Base-by-base conservation (phyloP, 306 rosid species). In the Sindora glabra region DNA sequence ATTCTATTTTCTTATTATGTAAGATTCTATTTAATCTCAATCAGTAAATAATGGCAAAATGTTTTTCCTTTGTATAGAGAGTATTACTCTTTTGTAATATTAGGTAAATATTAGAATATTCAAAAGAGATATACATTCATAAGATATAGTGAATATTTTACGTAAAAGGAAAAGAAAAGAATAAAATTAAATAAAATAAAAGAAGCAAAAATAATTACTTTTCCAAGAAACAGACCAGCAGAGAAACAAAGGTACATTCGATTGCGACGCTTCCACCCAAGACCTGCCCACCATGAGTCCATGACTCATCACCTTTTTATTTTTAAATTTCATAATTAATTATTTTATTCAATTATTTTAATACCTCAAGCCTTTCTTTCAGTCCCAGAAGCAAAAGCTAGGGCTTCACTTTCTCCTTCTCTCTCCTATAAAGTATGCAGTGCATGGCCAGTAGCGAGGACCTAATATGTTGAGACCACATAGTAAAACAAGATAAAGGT, bases 191-290 rank as follows among this genome's bases (percentile, higher is more conserved):
- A 48, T 18, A 13, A 42, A 48, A 54, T 76, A 72, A 59, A 56
- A 46, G 56, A 66, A 64, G 65, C n/a, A 59, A 68, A 75, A 65
- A 68, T 13, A 49, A 54, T 50, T 59, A 50, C 61, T 56, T 71
- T 67, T 71, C 34, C 30, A 23, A 76, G 65, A n/a, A 76, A 38
- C 64, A 47, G 71, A 77, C 73, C 36, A 39, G 22, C 37, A 57
- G 68, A 73, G 82, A 82, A 73, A 75, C 77, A 80, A 80, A 74
- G 90, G 79, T 67, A 64, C 79, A 53, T 71, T 50, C 80, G 96
- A 88, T 64, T 55, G 87, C 55, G 94, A 88, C 82, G 56, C 86
- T 76, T 82, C 94, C 94, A 88, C 86, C 89, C 73, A 75, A 48
- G 76, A 74, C 80, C 76, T 41, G 74, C 69, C 85, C 86, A 70